phyloP scores from a whole-genome alignment of 2,329 filamentous ascomycete species.

The Fusarium pininemorale region DNA sequence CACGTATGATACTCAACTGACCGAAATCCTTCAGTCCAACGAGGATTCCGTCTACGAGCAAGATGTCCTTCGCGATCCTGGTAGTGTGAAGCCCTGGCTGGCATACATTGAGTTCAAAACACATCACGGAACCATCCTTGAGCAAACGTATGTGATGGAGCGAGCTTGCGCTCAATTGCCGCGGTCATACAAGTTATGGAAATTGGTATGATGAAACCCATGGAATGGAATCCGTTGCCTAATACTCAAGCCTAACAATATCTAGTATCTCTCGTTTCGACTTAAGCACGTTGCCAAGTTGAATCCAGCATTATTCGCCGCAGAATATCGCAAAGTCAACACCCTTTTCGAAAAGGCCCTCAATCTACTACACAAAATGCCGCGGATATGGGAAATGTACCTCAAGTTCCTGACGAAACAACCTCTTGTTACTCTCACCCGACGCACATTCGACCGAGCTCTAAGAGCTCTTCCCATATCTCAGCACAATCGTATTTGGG shows the following conservation, averaged over 20 bases:
- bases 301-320: conserved; percentile 81
- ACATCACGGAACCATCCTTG: conserved; percentile 83
- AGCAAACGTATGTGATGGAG: conserved; percentile 89
- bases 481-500: conserved; percentile 96
- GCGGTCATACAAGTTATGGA: conserved; percentile 98
- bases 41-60: conserved; percentile 97
- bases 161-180: conserved; percentile 89
- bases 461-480: conserved; percentile 91
- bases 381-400: conserved; percentile 98
- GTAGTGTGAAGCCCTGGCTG: conserved; percentile 92
- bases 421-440: conserved; percentile 87
- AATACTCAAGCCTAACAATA: background rate
- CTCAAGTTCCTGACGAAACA: conserved; percentile 89
- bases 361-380: conserved; percentile 98
- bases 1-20: conserved; percentile 37
- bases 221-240: background rate
- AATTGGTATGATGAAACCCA: conserved; percentile 67
- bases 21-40: conserved; percentile 65
- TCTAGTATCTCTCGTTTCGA: conserved; percentile 84
- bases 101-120: conserved; percentile 92
- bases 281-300: conserved; percentile 82
- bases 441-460: conserved; percentile 90
- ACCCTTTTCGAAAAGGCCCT: conserved; percentile 91
- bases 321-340: conserved; percentile 94
- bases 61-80: conserved; percentile 86